phyloP scores from a whole-genome alignment of 2,329 filamentous ascomycete species.

The Clarireedia paspali region DNA sequence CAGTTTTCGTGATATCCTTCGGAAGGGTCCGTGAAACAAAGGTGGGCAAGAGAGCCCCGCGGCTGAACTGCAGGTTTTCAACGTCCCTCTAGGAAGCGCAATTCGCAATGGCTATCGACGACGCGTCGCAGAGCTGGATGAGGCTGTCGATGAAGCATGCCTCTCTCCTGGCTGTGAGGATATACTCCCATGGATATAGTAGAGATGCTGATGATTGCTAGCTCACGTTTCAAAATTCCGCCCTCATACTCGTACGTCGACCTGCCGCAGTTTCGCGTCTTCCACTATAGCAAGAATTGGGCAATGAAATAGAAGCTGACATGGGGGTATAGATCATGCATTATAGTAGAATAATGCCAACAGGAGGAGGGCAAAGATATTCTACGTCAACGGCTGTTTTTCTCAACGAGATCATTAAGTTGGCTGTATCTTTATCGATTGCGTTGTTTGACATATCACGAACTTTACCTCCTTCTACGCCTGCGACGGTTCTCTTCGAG shows the following conservation, averaged over 20 bases:
- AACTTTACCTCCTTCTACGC: slow-evolving; percentile 68
- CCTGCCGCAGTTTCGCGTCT: background rate
- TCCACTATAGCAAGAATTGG: background rate
- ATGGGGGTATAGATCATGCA: slow-evolving; percentile 64
- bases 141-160: slow-evolving; percentile 62
- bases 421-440: slow-evolving; percentile 77
- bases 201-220: slow-evolving; percentile 32
- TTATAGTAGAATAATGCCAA: slow-evolving; percentile 92
- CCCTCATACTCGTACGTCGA: slow-evolving; percentile 57
- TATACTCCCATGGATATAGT: slow-evolving; percentile 18
- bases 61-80: background rate
- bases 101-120: slow-evolving; percentile 1
- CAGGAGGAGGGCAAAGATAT: slow-evolving; percentile 74
- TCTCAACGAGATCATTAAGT: slow-evolving; percentile 85
- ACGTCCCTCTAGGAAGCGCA: background rate
- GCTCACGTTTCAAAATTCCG: slow-evolving; percentile 76
- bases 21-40: background rate
- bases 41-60: background rate
- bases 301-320: too few relatives aligned
- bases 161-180: slow-evolving; percentile 54
- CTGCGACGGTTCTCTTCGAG: slow-evolving; percentile 71
- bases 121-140: slow-evolving; percentile 27
- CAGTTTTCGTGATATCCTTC: background rate
- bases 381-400: slow-evolving; percentile 92
- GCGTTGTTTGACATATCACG: slow-evolving; percentile 81